phyloP scores from a whole-genome alignment of 2,329 filamentous ascomycete species.

The Aspergillus sp. region DNA sequence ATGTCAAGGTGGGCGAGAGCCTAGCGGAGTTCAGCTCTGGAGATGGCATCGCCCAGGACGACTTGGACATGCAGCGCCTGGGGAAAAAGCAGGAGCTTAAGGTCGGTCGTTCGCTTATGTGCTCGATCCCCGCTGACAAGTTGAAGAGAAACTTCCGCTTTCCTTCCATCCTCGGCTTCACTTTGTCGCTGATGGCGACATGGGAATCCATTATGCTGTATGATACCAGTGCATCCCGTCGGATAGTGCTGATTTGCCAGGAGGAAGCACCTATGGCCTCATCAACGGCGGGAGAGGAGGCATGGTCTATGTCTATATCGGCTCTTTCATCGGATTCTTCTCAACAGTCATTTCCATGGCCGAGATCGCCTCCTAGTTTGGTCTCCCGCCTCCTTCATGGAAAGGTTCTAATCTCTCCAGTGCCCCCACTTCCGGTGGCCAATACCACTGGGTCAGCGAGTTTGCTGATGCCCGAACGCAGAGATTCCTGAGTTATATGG shows the following conservation, averaged over 20 bases:
- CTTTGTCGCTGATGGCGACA: constrained; percentile 31
- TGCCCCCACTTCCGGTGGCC: constrained; percentile 30
- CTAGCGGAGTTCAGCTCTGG: no score
- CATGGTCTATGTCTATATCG: constrained; percentile 30
- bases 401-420: constrained; percentile 8
- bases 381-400: neutral
- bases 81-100: constrained; percentile 43
- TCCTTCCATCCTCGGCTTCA: constrained; percentile 32
- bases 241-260: neutral
- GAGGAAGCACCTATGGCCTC: constrained; percentile 17
- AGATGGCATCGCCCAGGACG: constrained; percentile 14
- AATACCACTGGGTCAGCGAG: constrained; percentile 34
- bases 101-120: constrained; percentile 11
- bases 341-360: constrained; percentile 31
- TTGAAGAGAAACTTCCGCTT: constrained; percentile 32
- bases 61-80: constrained; percentile 39
- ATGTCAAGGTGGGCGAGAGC: neutral
- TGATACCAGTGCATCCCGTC: no score
- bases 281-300: constrained; percentile 27
- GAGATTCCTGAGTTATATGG: constrained; percentile 28
- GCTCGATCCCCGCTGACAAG: constrained; percentile 4
- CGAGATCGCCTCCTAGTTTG: constrained; percentile 31
- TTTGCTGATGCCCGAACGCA: constrained; percentile 25
- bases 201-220: constrained; percentile 30
- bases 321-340: constrained; percentile 28